Evolutionary conservation across 331 rosid genomes (phyloP), one percentile per base, ranked within the genome.

Genomic region (Quercus phellos): DNA sequence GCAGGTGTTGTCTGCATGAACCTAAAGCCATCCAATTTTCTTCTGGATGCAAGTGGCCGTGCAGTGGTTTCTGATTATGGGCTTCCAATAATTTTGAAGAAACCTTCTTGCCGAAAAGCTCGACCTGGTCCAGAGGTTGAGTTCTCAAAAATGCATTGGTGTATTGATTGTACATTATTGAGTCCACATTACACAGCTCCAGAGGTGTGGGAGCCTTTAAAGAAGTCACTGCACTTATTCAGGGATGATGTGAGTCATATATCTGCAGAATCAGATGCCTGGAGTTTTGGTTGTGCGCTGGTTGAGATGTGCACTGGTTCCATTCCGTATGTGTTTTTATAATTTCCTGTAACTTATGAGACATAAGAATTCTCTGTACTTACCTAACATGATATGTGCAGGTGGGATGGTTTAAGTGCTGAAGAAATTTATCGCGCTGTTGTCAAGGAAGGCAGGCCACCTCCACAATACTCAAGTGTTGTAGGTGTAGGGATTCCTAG

Each of bases 231-330:
- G 73, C 90, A 90, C 84, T 84, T 89, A 79, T 92, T 95, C 75
- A 92, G 99, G 99, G 99, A 95, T 78, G 98, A 95, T 77, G 96
- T 89, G 38, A 90, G 90, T 72, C 96, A 97, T 80, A 91, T 95
- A 80, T 94, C 99, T 81, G 81, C 88, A 14, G 97, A 92, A 82
- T 94, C 95, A 51, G 99, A 94, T 87, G 97, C 99, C 58, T 94
- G 97, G 99, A 94, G 99, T 89, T 94, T 92, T 87, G 99, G 97
- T 81, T 94, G 98, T 86, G 93, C 99, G 30, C 84, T 94, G 94
- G 99, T 94, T 75, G 99, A 94, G 89, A 92, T 94, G 97, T 94
- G 99, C 93, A 94, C 99, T 69, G 97, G 99, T 84, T 83, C 98
- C 78, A 87, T 89, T 81, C 99, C 99, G 97, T 94, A 94, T n/a